Evolutionary conservation across 768 basidiomycete species (phyloP).

Genomic region (Lentinula lateritia): DNA sequence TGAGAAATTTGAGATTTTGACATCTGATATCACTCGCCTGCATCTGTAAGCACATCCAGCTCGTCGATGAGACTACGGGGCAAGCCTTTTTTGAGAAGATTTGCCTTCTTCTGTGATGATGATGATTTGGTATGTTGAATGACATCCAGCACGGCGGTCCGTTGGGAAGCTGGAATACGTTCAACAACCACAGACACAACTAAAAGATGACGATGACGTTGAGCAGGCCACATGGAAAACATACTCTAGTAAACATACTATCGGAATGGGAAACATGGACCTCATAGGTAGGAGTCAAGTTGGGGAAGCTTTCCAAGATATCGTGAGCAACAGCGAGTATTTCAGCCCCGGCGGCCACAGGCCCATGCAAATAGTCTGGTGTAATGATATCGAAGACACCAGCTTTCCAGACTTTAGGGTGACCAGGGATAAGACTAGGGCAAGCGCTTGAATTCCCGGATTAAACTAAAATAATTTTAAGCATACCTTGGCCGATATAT

Average conservation of each 20-base stretch:
- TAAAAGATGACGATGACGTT: slow-evolving; percentile 22
- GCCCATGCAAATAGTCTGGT: slow-evolving; percentile 58
- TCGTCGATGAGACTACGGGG: slow-evolving; percentile 66
- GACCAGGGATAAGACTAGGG: slow-evolving; percentile 58
- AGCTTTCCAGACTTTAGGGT: slow-evolving; percentile 67
- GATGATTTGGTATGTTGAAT: slow-evolving; percentile 62
- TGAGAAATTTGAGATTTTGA: not conserved
- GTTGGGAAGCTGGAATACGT: slow-evolving; percentile 53
- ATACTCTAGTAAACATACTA: slow-evolving; percentile 38
- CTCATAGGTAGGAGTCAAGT: slow-evolving; percentile 59
- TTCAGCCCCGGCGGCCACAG: slow-evolving; percentile 70
- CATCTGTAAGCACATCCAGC: slow-evolving; percentile 63
- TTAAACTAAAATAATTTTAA: not conserved
- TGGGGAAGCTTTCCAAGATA: slow-evolving; percentile 69
- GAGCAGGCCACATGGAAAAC: not conserved
- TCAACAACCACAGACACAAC: slow-evolving; percentile 63
- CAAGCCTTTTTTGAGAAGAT: slow-evolving; percentile 66
- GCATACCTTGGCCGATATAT: slow-evolving; percentile 64
- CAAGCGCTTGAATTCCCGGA: not conserved
- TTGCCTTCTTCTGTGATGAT: slow-evolving; percentile 61
- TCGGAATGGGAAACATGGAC: slow-evolving; percentile 75
- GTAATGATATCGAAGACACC: slow-evolving; percentile 84
- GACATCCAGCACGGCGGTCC: slow-evolving; percentile 55
- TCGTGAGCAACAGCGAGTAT: slow-evolving; percentile 63
- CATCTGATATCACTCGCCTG: slow-evolving; percentile 32